A percentile compares a stretch with the other conserved stretches of the same genome.
phyloP scores from a whole-genome alignment of 1,284 basidiomycete genomes.

The Apiotrichum siamense region DNA sequence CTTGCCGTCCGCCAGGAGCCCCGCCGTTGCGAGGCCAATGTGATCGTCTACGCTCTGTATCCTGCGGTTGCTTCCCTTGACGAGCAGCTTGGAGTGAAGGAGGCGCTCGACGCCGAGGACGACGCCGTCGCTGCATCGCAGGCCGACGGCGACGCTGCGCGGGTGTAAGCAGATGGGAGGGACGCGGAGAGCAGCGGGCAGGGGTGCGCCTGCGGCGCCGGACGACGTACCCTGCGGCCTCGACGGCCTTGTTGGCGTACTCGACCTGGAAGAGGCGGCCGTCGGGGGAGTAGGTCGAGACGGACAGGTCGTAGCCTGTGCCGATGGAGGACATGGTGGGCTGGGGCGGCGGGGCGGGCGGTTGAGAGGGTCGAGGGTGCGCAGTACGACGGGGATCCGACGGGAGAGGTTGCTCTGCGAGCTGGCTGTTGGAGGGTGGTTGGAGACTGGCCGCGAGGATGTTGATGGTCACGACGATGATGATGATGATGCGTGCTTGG shows the following conservation, averaged over 20 bases:
- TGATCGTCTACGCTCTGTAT: slow-evolving; percentile 92
- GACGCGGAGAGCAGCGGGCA: neutral
- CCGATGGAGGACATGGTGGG: slow-evolving; percentile 86
- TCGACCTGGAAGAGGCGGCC: slow-evolving; percentile 99
- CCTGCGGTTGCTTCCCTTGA: slow-evolving; percentile 85
- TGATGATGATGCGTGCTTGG: neutral
- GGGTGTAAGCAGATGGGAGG: neutral
- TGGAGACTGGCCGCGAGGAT: too few relatives aligned
- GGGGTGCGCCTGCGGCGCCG: neutral
- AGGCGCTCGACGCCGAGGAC: slow-evolving; percentile 96
- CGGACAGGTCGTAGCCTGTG: slow-evolving; percentile 96
- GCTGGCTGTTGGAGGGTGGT: too few relatives aligned
- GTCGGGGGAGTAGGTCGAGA: slow-evolving; percentile 97
- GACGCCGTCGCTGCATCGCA: slow-evolving; percentile 88
- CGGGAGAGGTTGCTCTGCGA: too few relatives aligned
- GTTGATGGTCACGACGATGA: neutral
- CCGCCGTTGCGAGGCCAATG: slow-evolving; percentile 87
- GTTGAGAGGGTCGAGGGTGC: neutral
- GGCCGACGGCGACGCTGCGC: slow-evolving; percentile 77
- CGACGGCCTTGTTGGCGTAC: slow-evolving; percentile 97
- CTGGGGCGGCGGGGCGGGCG: neutral
- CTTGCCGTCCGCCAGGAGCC: slow-evolving; percentile 88
- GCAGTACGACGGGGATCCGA: neutral
- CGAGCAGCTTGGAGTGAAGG: slow-evolving; percentile 92
- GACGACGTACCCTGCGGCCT: slow-evolving; percentile 80